Evolutionary conservation across 768 basidiomycete species (phyloP).

Genomic region (Agaricus subrufescens): DNA sequence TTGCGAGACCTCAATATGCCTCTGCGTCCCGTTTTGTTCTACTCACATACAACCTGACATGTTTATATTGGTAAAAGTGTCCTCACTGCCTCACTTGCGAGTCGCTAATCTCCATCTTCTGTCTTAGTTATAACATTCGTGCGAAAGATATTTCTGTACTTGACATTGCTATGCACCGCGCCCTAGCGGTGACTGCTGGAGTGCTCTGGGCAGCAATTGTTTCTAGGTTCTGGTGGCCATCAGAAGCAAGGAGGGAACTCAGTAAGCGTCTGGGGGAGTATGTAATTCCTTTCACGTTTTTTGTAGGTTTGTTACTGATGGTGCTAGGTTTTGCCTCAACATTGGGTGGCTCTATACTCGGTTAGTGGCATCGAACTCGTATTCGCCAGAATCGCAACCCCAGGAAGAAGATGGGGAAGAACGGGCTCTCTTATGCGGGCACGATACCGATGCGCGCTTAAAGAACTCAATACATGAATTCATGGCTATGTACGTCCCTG

Average conservation of each 20-base stretch:
- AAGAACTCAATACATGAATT: slow-evolving; percentile 74
- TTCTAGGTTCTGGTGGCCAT: slow-evolving; percentile 93
- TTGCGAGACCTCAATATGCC: slow-evolving; percentile 72
- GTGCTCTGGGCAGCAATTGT: slow-evolving; percentile 88
- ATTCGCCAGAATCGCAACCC: slow-evolving; percentile 42
- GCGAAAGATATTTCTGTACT: slow-evolving; percentile 54
- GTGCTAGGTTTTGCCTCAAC: slow-evolving; percentile 79
- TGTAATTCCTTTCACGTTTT: slow-evolving; percentile 10
- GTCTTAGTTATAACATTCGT: slow-evolving; percentile 72
- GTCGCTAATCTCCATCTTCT: background rate
- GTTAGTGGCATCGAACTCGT: slow-evolving; percentile 84
- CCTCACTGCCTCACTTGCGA: background rate
- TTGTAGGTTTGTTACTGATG: background rate
- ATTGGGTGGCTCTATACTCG: slow-evolving; percentile 94
- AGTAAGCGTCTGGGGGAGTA: slow-evolving; percentile 85
- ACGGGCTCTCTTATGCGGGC: slow-evolving; percentile 24
- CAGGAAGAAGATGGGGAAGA: slow-evolving; percentile 22
- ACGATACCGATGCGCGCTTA: slow-evolving; percentile 36
- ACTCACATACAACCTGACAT: slow-evolving; percentile 88
- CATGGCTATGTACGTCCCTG: slow-evolving; percentile 76
- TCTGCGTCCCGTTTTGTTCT: slow-evolving; percentile 77
- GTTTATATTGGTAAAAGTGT: slow-evolving; percentile 51
- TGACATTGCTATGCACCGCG: slow-evolving; percentile 72
- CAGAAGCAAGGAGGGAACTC: slow-evolving; percentile 87
- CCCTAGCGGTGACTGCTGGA: slow-evolving; percentile 76